Evolutionary conservation across 805 yeast species (phyloP).

Genomic region (Teunomyces funiuensis): DNA sequence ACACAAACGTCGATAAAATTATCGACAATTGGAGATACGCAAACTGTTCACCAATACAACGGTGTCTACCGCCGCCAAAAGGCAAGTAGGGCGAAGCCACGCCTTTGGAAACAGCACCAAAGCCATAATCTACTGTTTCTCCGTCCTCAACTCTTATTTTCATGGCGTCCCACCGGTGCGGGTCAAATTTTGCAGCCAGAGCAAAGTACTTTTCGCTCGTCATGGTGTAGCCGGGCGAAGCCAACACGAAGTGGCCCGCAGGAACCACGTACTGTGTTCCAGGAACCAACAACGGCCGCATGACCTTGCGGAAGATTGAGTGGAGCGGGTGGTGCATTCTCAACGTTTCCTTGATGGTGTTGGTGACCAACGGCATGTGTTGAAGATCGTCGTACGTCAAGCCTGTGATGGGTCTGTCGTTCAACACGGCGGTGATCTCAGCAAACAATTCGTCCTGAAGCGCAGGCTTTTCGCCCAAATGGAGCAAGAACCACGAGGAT

Average conservation of each 20-base stretch:
- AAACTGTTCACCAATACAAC: slow-evolving; percentile 98
- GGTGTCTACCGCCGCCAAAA: slow-evolving; percentile 98
- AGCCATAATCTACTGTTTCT: slow-evolving; percentile 78
- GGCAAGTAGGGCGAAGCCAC: slow-evolving; percentile 94
- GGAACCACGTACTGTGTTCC: slow-evolving; percentile 79
- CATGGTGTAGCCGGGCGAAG: slow-evolving; percentile 91
- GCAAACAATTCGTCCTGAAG: slow-evolving; percentile 75
- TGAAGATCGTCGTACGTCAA: slow-evolving; percentile 79
- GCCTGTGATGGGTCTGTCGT: slow-evolving; percentile 45
- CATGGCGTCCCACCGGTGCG: slow-evolving; percentile 77
- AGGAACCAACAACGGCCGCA: slow-evolving; percentile 74
- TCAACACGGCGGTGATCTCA: slow-evolving; percentile 68
- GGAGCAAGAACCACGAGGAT: slow-evolving; percentile 90
- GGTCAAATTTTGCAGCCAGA: slow-evolving; percentile 66
- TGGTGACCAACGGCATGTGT: slow-evolving; percentile 76
- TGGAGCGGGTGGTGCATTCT: slow-evolving; percentile 96
- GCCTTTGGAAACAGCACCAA: slow-evolving; percentile 93
- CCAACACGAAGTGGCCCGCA: slow-evolving; percentile 81
- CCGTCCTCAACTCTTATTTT: slow-evolving; percentile 5
- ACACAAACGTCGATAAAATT: slow-evolving; percentile 68
- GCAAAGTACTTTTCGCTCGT: slow-evolving; percentile 78
- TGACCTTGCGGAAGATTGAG: slow-evolving; percentile 90
- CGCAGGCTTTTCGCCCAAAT: slow-evolving; percentile 81
- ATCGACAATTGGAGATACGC: slow-evolving; percentile 92
- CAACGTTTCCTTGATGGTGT: slow-evolving; percentile 85